Percentiles rank a stretch among this genome's conserved stretches.
phyloP scores from a whole-genome alignment of 495 filamentous ascomycete genomes.

The Aspergillus kassunensis region DNA sequence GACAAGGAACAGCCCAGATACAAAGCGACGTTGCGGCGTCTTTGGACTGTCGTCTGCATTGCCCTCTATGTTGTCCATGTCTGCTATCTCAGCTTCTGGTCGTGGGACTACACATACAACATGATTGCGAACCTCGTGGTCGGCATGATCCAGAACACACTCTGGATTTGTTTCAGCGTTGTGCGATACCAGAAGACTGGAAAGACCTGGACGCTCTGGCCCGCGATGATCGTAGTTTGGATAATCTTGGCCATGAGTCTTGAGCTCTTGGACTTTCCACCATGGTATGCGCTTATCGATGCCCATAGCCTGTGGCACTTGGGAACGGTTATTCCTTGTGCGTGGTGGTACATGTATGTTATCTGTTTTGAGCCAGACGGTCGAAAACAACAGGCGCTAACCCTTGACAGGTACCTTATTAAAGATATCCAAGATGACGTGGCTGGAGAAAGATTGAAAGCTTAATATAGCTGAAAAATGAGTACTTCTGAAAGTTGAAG shows the following conservation, averaged over 20 bases:
- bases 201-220: conserved; percentile 80
- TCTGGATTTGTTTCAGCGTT: conserved; percentile 86
- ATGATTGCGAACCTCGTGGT: conserved; percentile 90
- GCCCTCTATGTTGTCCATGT: conserved; percentile 72
- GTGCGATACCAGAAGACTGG: conserved; percentile 62
- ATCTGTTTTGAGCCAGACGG: background rate
- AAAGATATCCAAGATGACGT: conserved; percentile 76
- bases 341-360: conserved; percentile 94
- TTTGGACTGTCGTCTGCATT: conserved; percentile 72
- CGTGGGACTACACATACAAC: conserved; percentile 96
- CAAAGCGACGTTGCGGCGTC: conserved; percentile 56
- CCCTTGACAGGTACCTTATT: conserved; percentile 61
- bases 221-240: conserved; percentile 90
- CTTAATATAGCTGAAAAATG: conserved; percentile 23
- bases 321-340: conserved; percentile 81
- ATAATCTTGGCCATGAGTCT: conserved; percentile 90
- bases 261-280: conserved; percentile 91
- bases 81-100: conserved; percentile 75
- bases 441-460: conserved; percentile 48
- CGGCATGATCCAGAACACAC: conserved; percentile 71
- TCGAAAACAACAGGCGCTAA: conserved; percentile 3
- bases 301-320: conserved; percentile 96
- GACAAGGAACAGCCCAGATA: conserved; percentile 56
- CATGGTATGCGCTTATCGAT: conserved; percentile 76
- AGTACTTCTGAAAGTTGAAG: background rate